phyloP scores from a whole-genome alignment of 805 yeast genomes.

The Myxozyma lipomycoides region DNA sequence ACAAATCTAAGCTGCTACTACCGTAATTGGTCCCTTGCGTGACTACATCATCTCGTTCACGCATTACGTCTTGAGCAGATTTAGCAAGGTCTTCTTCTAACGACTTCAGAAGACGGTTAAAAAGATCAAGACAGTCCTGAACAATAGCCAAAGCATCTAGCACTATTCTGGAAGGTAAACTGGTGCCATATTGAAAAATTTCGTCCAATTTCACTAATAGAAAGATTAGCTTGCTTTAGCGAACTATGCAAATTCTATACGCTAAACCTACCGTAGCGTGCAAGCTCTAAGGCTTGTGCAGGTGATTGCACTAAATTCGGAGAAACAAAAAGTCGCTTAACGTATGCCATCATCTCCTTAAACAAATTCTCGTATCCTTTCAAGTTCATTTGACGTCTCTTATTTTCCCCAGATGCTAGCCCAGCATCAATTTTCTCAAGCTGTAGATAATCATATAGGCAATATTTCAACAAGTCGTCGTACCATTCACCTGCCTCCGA shows the following conservation, averaged over 20 bases:
- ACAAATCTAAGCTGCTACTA: slow-evolving; percentile 12
- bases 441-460: slow-evolving; percentile 22
- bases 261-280: slow-evolving; percentile 10
- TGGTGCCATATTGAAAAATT: slow-evolving; percentile 6
- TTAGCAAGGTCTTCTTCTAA: not conserved
- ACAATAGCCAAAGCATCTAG: slow-evolving; percentile 13
- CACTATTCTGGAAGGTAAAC: slow-evolving; percentile 13
- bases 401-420: slow-evolving; percentile 9
- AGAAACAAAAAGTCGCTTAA: slow-evolving; percentile 9
- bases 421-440: slow-evolving; percentile 17
- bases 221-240: not conserved
- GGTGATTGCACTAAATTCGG: slow-evolving; percentile 9
- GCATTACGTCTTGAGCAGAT: not conserved
- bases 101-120: slow-evolving; percentile 3
- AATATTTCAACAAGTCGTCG: slow-evolving; percentile 16
- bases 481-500: slow-evolving; percentile 27
- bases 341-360: slow-evolving; percentile 18
- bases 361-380: slow-evolving; percentile 18
- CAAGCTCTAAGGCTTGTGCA: slow-evolving; percentile 8
- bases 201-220: slow-evolving; percentile 12
- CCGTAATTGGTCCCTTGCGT: slow-evolving; percentile 10
- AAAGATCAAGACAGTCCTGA: slow-evolving; percentile 9
- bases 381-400: slow-evolving; percentile 11
- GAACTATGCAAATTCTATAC: not conserved
- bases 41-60: not conserved